These are phyloP conservation scores for Chaetomium sp. DNA, from an alignment of 2,329 filamentous ascomycete species.

Conservation along the genomic window DNA sequence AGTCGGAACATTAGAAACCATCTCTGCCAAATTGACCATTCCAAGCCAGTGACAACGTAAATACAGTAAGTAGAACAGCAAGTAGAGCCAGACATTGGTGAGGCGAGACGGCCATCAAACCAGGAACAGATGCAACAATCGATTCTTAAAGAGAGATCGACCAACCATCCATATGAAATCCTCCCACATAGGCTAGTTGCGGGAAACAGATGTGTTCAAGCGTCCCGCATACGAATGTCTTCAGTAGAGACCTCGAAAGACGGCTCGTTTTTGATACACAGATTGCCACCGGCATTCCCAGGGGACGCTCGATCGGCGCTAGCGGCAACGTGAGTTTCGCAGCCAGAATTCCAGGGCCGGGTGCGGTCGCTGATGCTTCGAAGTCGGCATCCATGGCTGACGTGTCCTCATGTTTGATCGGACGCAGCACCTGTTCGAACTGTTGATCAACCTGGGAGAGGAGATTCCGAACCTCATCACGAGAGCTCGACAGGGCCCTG, in stretches of 20 bases:
- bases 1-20: background rate
- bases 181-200: background rate
- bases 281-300: background rate
- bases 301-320: background rate
- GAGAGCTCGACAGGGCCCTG: conserved; percentile 19
- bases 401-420: background rate
- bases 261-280: background rate
- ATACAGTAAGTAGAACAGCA: background rate
- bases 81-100: background rate
- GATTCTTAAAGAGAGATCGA: background rate
- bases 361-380: background rate
- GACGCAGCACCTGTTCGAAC: conserved; percentile 20
- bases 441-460: conserved; percentile 23
- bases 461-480: conserved; percentile 19
- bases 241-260: background rate
- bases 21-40: background rate
- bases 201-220: background rate
- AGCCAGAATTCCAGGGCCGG: background rate
- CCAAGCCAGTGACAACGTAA: background rate
- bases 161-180: background rate
- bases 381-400: background rate
- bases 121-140: background rate
- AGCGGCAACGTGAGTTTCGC: background rate
- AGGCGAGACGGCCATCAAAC: background rate
- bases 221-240: background rate